A percentile compares a stretch with the other conserved stretches of the same genome.
Evolutionary conservation across 2,329 filamentous ascomycete species (phyloP).

Genomic region (Penicillium freii): DNA sequence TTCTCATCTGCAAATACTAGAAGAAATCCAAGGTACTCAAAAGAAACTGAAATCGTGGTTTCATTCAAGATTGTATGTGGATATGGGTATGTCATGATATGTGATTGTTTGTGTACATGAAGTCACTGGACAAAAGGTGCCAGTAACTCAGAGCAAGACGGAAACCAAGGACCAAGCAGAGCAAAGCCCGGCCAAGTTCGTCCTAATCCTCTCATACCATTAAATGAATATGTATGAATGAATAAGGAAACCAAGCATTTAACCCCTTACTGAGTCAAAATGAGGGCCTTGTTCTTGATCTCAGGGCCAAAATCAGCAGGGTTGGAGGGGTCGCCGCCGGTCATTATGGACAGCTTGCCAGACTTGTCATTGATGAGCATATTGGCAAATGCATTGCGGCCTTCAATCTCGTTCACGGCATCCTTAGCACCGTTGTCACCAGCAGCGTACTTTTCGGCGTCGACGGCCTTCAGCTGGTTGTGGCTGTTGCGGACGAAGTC

Average conservation of each 20-base stretch:
- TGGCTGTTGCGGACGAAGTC: conserved; percentile 71
- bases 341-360: conserved; percentile 33
- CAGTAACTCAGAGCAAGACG: background rate
- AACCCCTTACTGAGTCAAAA: conserved; percentile 12
- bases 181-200: background rate
- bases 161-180: background rate
- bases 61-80: background rate
- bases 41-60: background rate
- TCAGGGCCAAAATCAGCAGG: conserved; percentile 31
- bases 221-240: background rate
- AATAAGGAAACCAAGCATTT: background rate
- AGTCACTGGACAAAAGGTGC: background rate
- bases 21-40: too few relatives aligned
- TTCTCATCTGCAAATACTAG: too few relatives aligned
- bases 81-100: background rate
- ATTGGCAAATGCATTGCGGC: conserved; percentile 31
- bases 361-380: conserved; percentile 27
- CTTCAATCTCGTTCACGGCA: conserved; percentile 25
- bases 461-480: conserved; percentile 34
- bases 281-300: conserved; percentile 25
- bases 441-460: conserved; percentile 24
- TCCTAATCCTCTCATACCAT: background rate
- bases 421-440: conserved; percentile 20
- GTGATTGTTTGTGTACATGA: background rate
- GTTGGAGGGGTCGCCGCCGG: conserved; percentile 25